Conservation (phyloP, 2,329 filamentous ascomycete species). For the Hawksworthiomyces lignivorus region DNA sequence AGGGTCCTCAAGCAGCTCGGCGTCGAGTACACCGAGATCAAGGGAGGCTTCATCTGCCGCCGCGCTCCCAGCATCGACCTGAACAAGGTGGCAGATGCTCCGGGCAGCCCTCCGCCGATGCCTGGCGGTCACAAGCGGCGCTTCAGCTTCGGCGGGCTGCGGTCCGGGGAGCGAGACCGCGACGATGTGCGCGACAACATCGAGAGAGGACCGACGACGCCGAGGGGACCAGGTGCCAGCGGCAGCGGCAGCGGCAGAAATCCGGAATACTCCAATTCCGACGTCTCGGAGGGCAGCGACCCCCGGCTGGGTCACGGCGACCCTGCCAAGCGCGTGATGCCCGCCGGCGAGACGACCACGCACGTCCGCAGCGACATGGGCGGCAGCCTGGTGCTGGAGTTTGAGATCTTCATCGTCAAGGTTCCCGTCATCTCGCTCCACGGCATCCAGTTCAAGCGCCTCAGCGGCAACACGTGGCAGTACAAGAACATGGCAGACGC, state of each 20-base stretch:
- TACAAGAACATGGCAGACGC: conserved; percentile 98
- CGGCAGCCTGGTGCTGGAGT: conserved; percentile 74
- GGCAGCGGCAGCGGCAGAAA: conserved; percentile 41
- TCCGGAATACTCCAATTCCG: conserved; percentile 74
- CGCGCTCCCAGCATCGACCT: conserved; percentile 86
- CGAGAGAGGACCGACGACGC: conserved; percentile 42
- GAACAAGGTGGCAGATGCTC: conserved; percentile 60
- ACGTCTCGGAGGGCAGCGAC: conserved; percentile 72
- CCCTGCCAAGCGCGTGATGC: conserved; percentile 27
- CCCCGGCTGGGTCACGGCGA: conserved; percentile 43
- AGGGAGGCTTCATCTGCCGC: conserved; percentile 83
- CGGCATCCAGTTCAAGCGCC: conserved; percentile 96
- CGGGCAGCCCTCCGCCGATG: conserved; percentile 48
- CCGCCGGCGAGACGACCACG: conserved; percentile 81
- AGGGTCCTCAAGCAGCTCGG: conserved; percentile 79
- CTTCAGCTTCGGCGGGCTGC: conserved; percentile 73
- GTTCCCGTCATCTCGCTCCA: conserved; percentile 87
- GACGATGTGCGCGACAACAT: conserved; percentile 58
- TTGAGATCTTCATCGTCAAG: conserved; percentile 97
- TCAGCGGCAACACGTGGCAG: conserved; percentile 93
- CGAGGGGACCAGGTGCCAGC: conserved; percentile 26
- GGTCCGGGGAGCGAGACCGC: conserved; percentile 45
- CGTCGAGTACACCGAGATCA: conserved; percentile 88
- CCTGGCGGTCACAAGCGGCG: conserved; percentile 58
- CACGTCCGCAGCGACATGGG: conserved; percentile 87